Conservation (phyloP, 2,329 filamentous ascomycete genomes). For the Fragosphaeria purpurea region DNA sequence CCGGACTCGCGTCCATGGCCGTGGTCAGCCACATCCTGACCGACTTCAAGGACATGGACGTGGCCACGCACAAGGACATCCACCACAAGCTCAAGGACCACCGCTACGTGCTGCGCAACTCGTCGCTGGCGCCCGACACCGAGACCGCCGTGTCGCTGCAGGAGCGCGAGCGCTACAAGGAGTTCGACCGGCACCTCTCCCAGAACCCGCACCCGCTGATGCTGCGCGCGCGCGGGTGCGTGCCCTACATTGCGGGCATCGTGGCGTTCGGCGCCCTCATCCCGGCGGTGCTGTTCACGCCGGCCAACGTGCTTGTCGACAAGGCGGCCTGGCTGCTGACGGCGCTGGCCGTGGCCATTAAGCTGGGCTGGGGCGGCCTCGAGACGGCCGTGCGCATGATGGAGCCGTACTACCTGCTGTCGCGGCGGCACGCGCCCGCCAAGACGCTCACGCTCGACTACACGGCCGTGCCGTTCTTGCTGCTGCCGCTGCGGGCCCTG, state of each 20-base stretch:
- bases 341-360: slow-evolving; percentile 53
- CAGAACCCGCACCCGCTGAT: slow-evolving; percentile 60
- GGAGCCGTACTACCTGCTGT: slow-evolving; percentile 65
- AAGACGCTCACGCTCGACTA: slow-evolving; percentile 63
- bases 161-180: slow-evolving; percentile 33
- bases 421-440: slow-evolving; percentile 52
- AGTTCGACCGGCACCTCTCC: slow-evolving; percentile 33
- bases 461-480: slow-evolving; percentile 59
- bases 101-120: slow-evolving; percentile 61
- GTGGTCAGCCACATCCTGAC: slow-evolving; percentile 62
- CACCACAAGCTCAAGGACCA: slow-evolving; percentile 56
- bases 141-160: slow-evolving; percentile 30
- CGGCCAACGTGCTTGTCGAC: slow-evolving; percentile 44
- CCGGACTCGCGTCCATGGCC: slow-evolving; percentile 65
- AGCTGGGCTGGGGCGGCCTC: slow-evolving; percentile 57
- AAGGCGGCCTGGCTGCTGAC: slow-evolving; percentile 58
- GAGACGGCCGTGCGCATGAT: slow-evolving; percentile 63
- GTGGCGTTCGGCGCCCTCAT: slow-evolving; percentile 47
- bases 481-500: slow-evolving; percentile 51
- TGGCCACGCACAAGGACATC: slow-evolving; percentile 55
- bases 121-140: slow-evolving; percentile 57
- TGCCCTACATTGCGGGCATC: slow-evolving; percentile 51
- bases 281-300: slow-evolving; percentile 52
- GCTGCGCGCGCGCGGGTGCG: slow-evolving; percentile 48
- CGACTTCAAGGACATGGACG: slow-evolving; percentile 64